Conservation (phyloP, 23 red algal species). For the Gracilaria vermiculophylla region DNA sequence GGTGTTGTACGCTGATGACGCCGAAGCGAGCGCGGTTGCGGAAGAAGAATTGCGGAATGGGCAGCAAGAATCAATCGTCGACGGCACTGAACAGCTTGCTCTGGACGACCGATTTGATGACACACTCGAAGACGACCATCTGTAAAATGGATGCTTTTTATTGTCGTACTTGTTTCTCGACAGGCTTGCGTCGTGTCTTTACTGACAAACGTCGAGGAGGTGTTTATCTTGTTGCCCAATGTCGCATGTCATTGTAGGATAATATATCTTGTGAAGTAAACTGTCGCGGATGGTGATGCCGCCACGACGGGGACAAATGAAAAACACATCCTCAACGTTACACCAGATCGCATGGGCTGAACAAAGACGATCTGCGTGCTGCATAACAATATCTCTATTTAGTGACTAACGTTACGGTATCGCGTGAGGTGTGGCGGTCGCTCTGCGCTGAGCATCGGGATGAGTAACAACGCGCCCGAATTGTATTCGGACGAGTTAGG, state of each 20-base stretch:
- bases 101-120: not conserved
- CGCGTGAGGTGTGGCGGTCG: no score
- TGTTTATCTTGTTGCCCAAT: not conserved
- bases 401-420: no score
- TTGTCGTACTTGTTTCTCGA: not conserved
- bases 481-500: no score
- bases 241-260: not conserved
- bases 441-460: no score
- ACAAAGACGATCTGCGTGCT: no score
- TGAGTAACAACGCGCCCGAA: no score
- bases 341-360: no score
- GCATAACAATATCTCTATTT: no score
- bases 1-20: conserved; percentile 64
- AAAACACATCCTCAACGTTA: not conserved
- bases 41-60: conserved; percentile 17
- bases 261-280: not conserved
- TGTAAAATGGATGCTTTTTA: not conserved
- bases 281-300: not conserved
- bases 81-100: not conserved
- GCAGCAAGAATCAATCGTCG: not conserved
- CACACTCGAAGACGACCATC: not conserved
- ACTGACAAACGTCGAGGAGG: no score
- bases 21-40: not conserved
- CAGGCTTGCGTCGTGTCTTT: not conserved
- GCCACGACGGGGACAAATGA: not conserved